These are phyloP conservation scores for Amborella trichopoda DNA, from an alignment of 164 flowering plant genomes.

Conservation along the genomic window DNA sequence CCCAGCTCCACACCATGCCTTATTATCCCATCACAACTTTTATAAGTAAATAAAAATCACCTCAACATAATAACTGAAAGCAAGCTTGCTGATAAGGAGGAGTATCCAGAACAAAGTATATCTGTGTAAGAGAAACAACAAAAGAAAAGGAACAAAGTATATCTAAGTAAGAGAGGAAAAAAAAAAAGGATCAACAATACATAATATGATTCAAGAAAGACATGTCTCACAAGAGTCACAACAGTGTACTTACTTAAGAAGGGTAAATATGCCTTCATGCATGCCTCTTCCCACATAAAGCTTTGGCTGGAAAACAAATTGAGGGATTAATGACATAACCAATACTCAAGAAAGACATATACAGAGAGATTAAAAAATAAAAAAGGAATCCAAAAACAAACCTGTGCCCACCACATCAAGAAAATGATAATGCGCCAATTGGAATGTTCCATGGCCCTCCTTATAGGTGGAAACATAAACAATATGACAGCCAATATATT, in stretches of 20 bases:
- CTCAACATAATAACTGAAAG: constrained; percentile 98
- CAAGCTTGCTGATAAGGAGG: constrained; percentile 81
- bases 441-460: constrained; percentile 80
- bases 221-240: not conserved
- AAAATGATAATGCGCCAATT: constrained; percentile 51
- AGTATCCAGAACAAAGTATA: constrained; percentile 87
- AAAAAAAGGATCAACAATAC: not conserved
- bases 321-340: too few species aligned
- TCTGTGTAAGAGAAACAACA: constrained; percentile 28
- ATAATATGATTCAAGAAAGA: not conserved
- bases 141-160: too few species aligned
- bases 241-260: constrained; percentile 61
- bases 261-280: constrained; percentile 83
- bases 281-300: constrained; percentile 91
- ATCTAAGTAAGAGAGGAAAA: not conserved
- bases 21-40: too few species aligned
- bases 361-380: not conserved
- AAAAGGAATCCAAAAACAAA: constrained; percentile 21
- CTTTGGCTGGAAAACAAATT: constrained; percentile 56
- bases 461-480: constrained; percentile 64
- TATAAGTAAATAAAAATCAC: constrained; percentile 20
- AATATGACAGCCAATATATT: constrained; percentile 60
- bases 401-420: constrained; percentile 99
- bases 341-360: too few species aligned
- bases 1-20: too few species aligned